Base-by-base conservation (phyloP, 2,329 filamentous ascomycete species). In the Xylaria sp. region DNA sequence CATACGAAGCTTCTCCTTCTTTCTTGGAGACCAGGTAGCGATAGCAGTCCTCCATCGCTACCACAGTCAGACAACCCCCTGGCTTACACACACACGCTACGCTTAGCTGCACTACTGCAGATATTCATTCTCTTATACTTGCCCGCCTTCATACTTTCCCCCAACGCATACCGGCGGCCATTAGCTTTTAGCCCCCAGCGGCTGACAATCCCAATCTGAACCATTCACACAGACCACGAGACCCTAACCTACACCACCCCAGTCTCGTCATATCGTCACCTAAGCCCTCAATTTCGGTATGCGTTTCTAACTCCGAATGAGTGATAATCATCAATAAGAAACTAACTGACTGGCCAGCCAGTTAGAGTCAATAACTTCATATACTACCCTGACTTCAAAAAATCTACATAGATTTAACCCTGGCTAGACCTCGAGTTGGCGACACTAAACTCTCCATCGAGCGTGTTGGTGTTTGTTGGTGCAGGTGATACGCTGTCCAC, bases 351-450 rank as follows among this genome's bases (percentile, higher is more conserved):
- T 23, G 39, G 34, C 18, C 32, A 25, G 34, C 15, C 32, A 61
- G 63, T 39, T 37, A 13, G 7, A 55, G 39, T 52, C 41, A 23
- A 25, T 59, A 34, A 41, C 8, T n/a, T 39, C n/a, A 28, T 63
- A 61, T 59, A n/a, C 44, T 62, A 51, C 23, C 51, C 9, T 9
- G 48, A 63, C 54, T 51, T 51, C 18, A n/a, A 39, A 28, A 28
- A 41, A 18, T 20, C 52, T 10, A 15, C 39, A 50, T 57, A 63
- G 32, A 23, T 28, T 13, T 50, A 28, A 25, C 25, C 10, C 39
- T 39, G 23, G 58, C 32, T 41, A 25, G 54, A 39, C 57, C 23
- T 13, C 34, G 46, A 74, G 72, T 75, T 75, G 70, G 73, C 74
- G 71, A 55, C 63, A 37, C 63, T 44, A 23, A 57, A 58, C 7